A percentile compares a stretch with the other conserved stretches of the same genome.
phyloP scores from a whole-genome alignment of 495 filamentous ascomycete species.

The Xylaria scruposa region DNA sequence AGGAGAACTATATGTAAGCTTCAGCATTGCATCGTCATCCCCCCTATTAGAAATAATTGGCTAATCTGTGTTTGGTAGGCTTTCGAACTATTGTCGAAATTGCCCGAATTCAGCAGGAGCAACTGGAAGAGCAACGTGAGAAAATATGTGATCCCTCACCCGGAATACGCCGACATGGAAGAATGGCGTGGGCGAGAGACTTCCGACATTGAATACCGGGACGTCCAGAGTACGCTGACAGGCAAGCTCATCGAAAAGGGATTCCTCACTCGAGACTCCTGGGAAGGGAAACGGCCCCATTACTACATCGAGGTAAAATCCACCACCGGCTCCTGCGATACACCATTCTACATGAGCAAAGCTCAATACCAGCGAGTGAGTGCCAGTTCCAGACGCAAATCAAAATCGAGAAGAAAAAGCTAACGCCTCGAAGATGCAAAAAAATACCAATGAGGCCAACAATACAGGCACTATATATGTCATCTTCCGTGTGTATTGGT shows the following conservation, averaged over 20 bases:
- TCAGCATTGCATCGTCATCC: no score
- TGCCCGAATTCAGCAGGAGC: conserved; percentile 11
- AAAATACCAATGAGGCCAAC: neutral
- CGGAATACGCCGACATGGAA: conserved; percentile 22
- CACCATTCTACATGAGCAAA: conserved; percentile 52
- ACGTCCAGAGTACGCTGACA: conserved; percentile 33
- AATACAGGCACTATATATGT: conserved; percentile 39
- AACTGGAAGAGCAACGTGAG: conserved; percentile 26
- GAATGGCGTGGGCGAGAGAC: conserved; percentile 37
- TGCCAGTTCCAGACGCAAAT: neutral
- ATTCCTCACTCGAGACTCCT: conserved; percentile 39
- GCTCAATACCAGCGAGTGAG: conserved; percentile 47
- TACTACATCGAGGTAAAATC: conserved; percentile 57
- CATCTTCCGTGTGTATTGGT: conserved; percentile 49
- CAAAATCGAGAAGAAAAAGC: conserved; percentile 20
- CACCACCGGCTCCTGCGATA: conserved; percentile 44
- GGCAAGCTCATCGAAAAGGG: conserved; percentile 28
- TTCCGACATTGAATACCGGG: conserved; percentile 44
- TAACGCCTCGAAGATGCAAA: conserved; percentile 31
- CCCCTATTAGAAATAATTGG: no score
- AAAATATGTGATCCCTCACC: conserved; percentile 16
- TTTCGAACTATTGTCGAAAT: conserved; percentile 17
- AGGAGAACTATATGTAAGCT: conserved; percentile 27
- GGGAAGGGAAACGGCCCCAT: conserved; percentile 36
- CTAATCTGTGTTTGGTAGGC: conserved; percentile 1